Evolutionary conservation across 2,329 filamentous ascomycete genomes (phyloP).

Genomic region (Torrubiellomyces zombiae): DNA sequence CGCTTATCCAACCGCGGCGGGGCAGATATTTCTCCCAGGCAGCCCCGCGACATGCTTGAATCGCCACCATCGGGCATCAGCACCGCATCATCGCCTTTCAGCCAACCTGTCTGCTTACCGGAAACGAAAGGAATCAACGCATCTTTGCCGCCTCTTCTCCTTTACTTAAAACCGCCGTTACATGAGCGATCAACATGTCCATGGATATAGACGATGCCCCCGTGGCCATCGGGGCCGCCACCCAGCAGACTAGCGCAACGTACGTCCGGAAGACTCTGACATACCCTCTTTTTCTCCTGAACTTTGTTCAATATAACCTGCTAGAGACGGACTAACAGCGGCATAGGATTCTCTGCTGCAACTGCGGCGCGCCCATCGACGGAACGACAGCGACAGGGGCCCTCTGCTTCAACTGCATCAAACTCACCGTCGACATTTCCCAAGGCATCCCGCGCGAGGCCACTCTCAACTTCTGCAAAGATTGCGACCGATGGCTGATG

Average conservation of each 20-base stretch:
- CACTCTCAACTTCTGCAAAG: constrained; percentile 75
- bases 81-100: no score
- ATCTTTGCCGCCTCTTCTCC: no score
- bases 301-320: no score
- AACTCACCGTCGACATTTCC: constrained; percentile 85
- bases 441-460: constrained; percentile 82
- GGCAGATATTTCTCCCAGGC: constrained; percentile 17
- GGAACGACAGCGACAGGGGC: constrained; percentile 74
- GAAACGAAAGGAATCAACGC: no score
- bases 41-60: constrained; percentile 4
- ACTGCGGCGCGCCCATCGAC: constrained; percentile 91
- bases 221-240: constrained; percentile 17
- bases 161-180: no score
- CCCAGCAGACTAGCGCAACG: constrained; percentile 21
- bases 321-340: no score
- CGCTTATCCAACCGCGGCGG: constrained; percentile 23
- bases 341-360: constrained; percentile 82
- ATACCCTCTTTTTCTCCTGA: not conserved
- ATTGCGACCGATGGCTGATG: constrained; percentile 87
- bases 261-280: no score
- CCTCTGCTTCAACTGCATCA: constrained; percentile 91
- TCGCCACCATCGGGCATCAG: constrained; percentile 3
- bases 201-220: constrained; percentile 28
- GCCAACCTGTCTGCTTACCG: no score
- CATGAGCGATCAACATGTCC: constrained; percentile 18